phyloP scores from a whole-genome alignment of 129 eudicot species.

The Arctium lappa region DNA sequence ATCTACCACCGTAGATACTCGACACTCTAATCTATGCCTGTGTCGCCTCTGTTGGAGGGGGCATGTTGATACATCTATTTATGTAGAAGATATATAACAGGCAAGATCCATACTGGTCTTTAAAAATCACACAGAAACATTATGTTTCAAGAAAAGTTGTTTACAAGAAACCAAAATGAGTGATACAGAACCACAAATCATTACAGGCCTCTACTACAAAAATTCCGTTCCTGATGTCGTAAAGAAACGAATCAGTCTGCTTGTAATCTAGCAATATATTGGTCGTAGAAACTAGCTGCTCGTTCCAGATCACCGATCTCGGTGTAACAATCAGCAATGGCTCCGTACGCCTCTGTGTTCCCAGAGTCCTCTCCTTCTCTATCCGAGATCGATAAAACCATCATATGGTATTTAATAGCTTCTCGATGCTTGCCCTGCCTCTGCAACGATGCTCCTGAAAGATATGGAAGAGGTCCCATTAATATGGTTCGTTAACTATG shows the following conservation, averaged over 20 bases:
- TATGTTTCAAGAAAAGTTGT: neutral
- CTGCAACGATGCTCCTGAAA: slow-evolving; percentile 92
- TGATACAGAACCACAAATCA: neutral
- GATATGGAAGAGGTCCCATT: neutral
- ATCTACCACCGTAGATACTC: too few relatives aligned
- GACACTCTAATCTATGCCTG: too few relatives aligned
- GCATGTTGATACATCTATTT: neutral
- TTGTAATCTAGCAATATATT: slow-evolving; percentile 81
- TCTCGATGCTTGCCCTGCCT: slow-evolving; percentile 90
- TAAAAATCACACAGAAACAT: neutral
- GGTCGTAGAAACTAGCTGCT: slow-evolving; percentile 87
- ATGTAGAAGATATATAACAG: neutral
- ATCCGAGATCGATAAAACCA: slow-evolving; percentile 81
- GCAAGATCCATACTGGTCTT: neutral
- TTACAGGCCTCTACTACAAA: slow-evolving; percentile 18
- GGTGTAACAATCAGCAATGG: slow-evolving; percentile 98
- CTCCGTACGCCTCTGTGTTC: slow-evolving; percentile 93
- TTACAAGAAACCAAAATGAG: neutral
- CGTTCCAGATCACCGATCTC: slow-evolving; percentile 89
- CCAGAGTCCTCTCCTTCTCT: slow-evolving; percentile 89
- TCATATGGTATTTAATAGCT: slow-evolving; percentile 76
- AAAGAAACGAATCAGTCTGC: slow-evolving; percentile 39
- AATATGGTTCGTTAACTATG: neutral
- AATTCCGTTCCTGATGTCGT: neutral
- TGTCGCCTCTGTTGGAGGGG: too few relatives aligned